phyloP scores from a whole-genome alignment of 768 basidiomycete genomes.

The Polyporus arcularius region DNA sequence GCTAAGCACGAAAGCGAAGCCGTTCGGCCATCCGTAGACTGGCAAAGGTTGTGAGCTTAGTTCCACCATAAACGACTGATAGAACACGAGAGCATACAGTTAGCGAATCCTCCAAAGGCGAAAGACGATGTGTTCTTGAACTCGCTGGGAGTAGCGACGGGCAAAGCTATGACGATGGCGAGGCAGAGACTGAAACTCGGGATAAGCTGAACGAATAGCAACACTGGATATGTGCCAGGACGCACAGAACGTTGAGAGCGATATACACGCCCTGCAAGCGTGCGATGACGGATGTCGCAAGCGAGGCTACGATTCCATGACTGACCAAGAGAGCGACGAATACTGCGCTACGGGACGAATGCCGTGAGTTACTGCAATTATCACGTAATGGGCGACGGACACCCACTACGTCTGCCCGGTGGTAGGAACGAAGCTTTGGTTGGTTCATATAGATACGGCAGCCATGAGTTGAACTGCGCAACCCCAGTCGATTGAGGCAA shows the following conservation, averaged over 20 bases:
- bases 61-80: neutral
- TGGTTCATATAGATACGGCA: conserved; percentile 35
- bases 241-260: conserved; percentile 38
- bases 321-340: conserved; percentile 34
- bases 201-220: neutral
- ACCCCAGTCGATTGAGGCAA: conserved; percentile 40
- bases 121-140: conserved; percentile 61
- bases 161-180: conserved; percentile 50
- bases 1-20: conserved; percentile 52
- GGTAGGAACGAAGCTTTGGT: conserved; percentile 28
- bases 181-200: conserved; percentile 24
- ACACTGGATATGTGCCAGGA: neutral
- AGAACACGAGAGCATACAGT: conserved; percentile 40
- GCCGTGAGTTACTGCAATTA: neutral
- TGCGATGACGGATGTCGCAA: conserved; percentile 37
- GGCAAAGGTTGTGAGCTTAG: neutral
- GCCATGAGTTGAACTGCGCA: conserved; percentile 42
- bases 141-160: conserved; percentile 59
- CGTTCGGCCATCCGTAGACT: conserved; percentile 54
- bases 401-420: conserved; percentile 31
- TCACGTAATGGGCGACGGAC: neutral
- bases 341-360: conserved; percentile 28
- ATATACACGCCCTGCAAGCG: conserved; percentile 37
- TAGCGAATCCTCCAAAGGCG: conserved; percentile 63
- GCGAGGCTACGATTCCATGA: conserved; percentile 34